Percentiles rank a stretch among this genome's conserved stretches.
These are phyloP conservation scores for Orychophragmus violaceus DNA, from an alignment of 345 rosid species.

Conservation along the genomic window DNA sequence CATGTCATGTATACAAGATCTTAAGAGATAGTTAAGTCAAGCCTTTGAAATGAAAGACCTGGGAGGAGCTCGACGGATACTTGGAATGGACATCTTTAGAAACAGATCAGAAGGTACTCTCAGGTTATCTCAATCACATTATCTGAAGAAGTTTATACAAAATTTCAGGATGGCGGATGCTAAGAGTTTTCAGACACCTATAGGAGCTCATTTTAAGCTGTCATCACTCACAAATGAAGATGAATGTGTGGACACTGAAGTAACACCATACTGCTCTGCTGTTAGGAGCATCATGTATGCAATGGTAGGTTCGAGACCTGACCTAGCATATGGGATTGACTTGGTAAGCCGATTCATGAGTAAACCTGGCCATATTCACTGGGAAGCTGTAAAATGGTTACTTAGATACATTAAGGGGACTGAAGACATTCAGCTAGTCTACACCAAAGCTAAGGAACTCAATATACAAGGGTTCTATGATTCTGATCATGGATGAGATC, in stretches of 20 bases:
- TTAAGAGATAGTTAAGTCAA: no score
- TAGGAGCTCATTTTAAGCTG: neutral
- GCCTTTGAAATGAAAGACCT: neutral
- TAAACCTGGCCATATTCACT: neutral
- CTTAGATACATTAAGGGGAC: no score
- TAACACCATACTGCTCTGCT: neutral
- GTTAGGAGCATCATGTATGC: neutral
- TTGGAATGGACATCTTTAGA: neutral
- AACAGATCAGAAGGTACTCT: neutral
- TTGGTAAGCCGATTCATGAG: neutral
- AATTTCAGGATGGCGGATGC: no score
- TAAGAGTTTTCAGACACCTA: neutral
- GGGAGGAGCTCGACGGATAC: neutral
- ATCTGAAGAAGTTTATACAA: neutral
- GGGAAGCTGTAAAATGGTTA: no score
- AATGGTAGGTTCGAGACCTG: neutral
- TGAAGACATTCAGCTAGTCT: neutral
- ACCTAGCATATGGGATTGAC: neutral
- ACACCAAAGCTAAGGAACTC: no score
- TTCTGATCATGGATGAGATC: neutral
- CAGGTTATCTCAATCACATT: neutral
- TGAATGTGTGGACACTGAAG: neutral
- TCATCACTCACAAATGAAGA: neutral
- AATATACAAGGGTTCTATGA: neutral
- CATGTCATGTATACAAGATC: no score